Evolutionary conservation across 2,329 filamentous ascomycete genomes (phyloP).

Genomic region (Aspergillus clavatus): DNA sequence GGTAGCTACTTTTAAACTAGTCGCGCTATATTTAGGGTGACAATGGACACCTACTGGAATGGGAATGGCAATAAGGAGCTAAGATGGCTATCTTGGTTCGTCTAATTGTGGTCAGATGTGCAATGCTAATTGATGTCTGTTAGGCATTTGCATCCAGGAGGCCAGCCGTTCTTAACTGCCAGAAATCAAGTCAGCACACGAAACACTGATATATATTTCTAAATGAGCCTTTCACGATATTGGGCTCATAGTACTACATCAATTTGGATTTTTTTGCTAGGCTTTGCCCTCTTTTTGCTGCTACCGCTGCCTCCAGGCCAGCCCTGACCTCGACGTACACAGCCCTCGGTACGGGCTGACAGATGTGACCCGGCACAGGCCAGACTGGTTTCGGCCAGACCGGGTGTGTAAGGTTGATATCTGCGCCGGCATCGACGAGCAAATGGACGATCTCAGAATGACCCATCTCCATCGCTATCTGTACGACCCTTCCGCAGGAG

Average conservation of each 20-base stretch:
- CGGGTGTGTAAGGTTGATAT: conserved; percentile 2
- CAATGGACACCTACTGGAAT: too few species aligned
- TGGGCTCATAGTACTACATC: neutral
- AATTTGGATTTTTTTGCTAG: neutral
- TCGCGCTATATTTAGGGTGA: too few species aligned
- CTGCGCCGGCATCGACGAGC: neutral
- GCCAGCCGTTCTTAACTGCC: too few species aligned
- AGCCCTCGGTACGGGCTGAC: conserved; percentile 4
- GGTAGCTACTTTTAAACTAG: too few species aligned
- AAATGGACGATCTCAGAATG: neutral
- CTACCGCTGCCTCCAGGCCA: neutral
- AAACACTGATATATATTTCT: neutral
- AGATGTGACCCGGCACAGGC: conserved; percentile 2
- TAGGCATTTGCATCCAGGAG: too few species aligned
- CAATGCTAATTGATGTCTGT: too few species aligned
- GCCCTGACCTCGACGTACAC: conserved; percentile 1
- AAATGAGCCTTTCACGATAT: neutral
- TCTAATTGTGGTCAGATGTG: too few species aligned
- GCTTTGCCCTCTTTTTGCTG: neutral
- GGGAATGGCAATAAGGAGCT: too few species aligned
- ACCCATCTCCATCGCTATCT: conserved; percentile 14
- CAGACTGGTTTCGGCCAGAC: neutral
- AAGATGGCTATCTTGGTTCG: too few species aligned
- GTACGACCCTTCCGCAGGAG: conserved; percentile 14
- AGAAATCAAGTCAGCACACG: neutral